Evolutionary conservation across 257 asterid genomes (phyloP), one percentile per base, ranked within the genome.

Genomic region (Przewalskia tangutica): DNA sequence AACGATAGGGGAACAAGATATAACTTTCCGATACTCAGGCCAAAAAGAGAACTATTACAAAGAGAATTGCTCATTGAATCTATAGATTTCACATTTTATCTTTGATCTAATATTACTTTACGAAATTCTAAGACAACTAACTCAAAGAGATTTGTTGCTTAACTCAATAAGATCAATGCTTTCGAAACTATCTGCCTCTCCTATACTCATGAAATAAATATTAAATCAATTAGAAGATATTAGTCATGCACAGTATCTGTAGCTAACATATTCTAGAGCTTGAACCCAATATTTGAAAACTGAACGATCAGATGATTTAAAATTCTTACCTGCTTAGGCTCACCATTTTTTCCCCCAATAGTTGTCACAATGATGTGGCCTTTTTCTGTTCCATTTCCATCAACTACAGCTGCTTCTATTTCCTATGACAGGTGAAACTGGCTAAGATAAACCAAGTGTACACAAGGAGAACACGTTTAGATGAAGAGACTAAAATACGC

Each of bases 281-380:
- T 73, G 56, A 50, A 73, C 79, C 79, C 44, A 73, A 27, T 46
- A 48, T 27, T 48, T 48, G 62, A 50, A 23, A 73, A 73, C 23
- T 50, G 60, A 71, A 44, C 40, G 44, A 44, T 44, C 58, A 70
- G 11, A 44, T 11, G 27, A 23, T 23, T 23, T 7, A 50, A 51
- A 50, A 13, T 13, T 73, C 48, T 51, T 86, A 93, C 98, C 98
- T 94, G 95, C 90, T 91, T 94, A 50, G 97, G 97, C 83, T 92
- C 97, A 58, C 97, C 98, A 88, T 94, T 94, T 88, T 89, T 91
- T 27, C 98, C 98, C 65, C 97, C 98, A 83, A 93, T 93, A 64
- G 98, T 93, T 13, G 98, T 93, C 80, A 95, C 98, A 80, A 95
- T 95, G 38, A 95, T 93, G 87, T 93, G 98, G 40, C 98, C 98